Conservation (phyloP, 2,329 filamentous ascomycete genomes). For the Huntiella bhutanensis region DNA sequence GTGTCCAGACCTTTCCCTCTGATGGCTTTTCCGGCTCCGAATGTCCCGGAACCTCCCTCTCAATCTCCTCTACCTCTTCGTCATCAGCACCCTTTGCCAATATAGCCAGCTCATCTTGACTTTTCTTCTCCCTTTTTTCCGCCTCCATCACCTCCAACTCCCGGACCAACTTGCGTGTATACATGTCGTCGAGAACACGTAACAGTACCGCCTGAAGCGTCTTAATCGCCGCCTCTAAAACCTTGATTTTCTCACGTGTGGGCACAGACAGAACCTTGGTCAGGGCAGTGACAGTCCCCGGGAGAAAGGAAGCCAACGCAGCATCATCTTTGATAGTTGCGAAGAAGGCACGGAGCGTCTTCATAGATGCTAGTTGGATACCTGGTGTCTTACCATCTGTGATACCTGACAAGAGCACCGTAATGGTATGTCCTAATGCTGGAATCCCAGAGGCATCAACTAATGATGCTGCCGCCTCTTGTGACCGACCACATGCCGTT, state of each 20-base stretch:
- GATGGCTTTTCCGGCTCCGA: conserved; percentile 13
- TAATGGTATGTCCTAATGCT: conserved; percentile 63
- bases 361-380: conserved; percentile 53
- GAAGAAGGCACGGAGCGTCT: conserved; percentile 43
- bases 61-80: background rate
- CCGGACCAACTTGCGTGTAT: conserved; percentile 27
- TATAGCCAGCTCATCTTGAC: background rate
- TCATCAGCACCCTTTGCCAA: background rate
- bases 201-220: conserved; percentile 36
- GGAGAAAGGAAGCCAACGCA: conserved; percentile 70
- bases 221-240: conserved; percentile 44
- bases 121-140: background rate
- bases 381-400: conserved; percentile 41
- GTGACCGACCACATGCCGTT: conserved; percentile 32
- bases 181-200: conserved; percentile 38
- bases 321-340: conserved; percentile 48
- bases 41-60: background rate
- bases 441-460: conserved; percentile 46
- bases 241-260: conserved; percentile 32
- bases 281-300: conserved; percentile 68
- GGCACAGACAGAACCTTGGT: conserved; percentile 56
- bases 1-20: conserved; percentile 24
- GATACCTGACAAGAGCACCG: conserved; percentile 59
- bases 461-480: conserved; percentile 29
- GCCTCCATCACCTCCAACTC: conserved; percentile 14